phyloP scores from a whole-genome alignment of 352 stramenopile genomes.

The Phytophthora multivora region DNA sequence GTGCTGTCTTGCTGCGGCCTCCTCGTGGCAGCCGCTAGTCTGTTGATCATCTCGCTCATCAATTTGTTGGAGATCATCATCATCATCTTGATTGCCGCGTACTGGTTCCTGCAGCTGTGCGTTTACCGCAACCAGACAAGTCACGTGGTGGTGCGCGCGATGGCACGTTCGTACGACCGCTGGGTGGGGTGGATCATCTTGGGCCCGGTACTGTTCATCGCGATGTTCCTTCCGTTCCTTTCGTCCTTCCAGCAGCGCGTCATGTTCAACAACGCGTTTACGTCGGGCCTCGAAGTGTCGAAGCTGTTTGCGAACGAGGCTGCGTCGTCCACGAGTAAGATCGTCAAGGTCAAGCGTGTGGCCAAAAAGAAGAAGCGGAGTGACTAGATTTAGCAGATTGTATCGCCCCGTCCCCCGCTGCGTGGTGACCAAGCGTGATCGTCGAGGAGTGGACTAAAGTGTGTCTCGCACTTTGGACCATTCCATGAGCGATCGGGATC shows the following conservation, averaged over 20 bases:
- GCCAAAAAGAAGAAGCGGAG: constrained; percentile 89
- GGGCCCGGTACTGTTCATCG: constrained; percentile 85
- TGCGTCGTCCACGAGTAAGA: constrained; percentile 63
- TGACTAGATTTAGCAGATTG: constrained; percentile 36
- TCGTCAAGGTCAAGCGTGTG: constrained; percentile 88
- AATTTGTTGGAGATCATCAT: constrained; percentile 80
- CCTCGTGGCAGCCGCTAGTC: constrained; percentile 51
- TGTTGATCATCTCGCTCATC: constrained; percentile 70
- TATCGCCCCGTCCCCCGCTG: not conserved
- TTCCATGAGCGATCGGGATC: not conserved
- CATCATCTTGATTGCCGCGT: constrained; percentile 72
- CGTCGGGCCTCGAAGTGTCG: constrained; percentile 83
- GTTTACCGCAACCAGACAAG: constrained; percentile 79
- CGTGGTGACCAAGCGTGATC: not conserved
- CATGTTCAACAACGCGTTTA: constrained; percentile 93
- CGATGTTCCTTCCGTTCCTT: constrained; percentile 91
- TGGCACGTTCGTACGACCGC: constrained; percentile 79
- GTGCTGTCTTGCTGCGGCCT: constrained; percentile 74
- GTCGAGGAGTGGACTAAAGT: not conserved
- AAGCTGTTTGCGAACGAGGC: constrained; percentile 90
- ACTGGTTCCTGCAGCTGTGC: constrained; percentile 87
- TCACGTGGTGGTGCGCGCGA: constrained; percentile 79
- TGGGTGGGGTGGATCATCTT: constrained; percentile 90
- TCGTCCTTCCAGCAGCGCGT: constrained; percentile 87
- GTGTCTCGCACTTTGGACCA: constrained; percentile 13